Conservation (phyloP, 2,329 filamentous ascomycete species). For the Lachnellula hyalina region DNA sequence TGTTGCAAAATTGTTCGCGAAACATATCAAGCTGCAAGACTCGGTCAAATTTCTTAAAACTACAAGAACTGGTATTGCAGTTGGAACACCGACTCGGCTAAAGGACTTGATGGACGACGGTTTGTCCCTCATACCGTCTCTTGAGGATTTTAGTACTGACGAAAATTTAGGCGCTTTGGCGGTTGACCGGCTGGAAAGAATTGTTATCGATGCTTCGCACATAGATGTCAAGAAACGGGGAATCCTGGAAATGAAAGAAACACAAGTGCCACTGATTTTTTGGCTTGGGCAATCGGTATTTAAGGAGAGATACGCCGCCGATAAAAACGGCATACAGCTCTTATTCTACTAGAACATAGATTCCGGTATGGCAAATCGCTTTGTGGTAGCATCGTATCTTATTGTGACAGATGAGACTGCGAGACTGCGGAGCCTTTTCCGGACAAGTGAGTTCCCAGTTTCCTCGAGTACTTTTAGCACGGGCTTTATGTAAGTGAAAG, state of each 20-base stretch:
- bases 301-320: constrained; percentile 58
- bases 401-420: background rate
- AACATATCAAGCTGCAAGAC: constrained; percentile 94
- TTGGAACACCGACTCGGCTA: constrained; percentile 82
- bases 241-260: constrained; percentile 92
- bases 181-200: constrained; percentile 63
- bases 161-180: constrained; percentile 57
- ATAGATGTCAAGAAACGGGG: constrained; percentile 93
- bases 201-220: constrained; percentile 87
- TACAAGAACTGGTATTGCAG: constrained; percentile 73
- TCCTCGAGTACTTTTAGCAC: too few species aligned
- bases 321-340: constrained; percentile 53
- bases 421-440: background rate
- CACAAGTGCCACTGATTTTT: constrained; percentile 71
- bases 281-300: constrained; percentile 69
- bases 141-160: constrained; percentile 9
- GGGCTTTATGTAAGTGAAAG: too few species aligned
- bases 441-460: background rate
- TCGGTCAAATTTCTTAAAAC: constrained; percentile 69
- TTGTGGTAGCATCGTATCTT: background rate
- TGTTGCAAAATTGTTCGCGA: constrained; percentile 92
- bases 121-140: constrained; percentile 35
- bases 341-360: constrained; percentile 53
- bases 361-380: too few species aligned
- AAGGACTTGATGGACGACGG: constrained; percentile 78